These are phyloP conservation scores for Cotoneaster glaucophyllus DNA, from an alignment of 306 rosid genomes.

Conservation along the genomic window DNA sequence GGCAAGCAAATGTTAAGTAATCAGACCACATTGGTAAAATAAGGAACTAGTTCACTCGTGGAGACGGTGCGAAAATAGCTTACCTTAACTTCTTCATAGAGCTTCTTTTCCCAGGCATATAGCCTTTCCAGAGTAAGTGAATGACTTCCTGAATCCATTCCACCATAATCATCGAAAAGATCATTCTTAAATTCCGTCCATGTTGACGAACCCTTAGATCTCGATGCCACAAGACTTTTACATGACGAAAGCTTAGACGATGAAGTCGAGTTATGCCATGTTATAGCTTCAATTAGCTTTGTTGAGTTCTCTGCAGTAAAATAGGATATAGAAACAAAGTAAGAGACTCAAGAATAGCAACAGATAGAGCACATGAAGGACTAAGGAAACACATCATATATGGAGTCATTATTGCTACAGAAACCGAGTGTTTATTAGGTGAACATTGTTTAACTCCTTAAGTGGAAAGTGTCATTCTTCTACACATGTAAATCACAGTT, in stretches of 20 bases:
- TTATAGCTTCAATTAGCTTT: slow-evolving; percentile 67
- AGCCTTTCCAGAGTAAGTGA: slow-evolving; percentile 76
- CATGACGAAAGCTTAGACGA: slow-evolving; percentile 65
- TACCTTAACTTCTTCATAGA: slow-evolving; percentile 95
- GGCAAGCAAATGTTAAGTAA: slow-evolving; percentile 10
- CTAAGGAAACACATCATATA: neutral
- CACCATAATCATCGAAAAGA: slow-evolving; percentile 72
- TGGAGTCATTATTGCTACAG: neutral
- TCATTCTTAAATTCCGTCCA: slow-evolving; percentile 81
- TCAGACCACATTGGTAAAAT: slow-evolving; percentile 7
- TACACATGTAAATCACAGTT: neutral
- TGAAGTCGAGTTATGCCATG: slow-evolving; percentile 67
- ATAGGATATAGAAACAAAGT: neutral
- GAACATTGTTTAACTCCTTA: neutral
- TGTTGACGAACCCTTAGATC: slow-evolving; percentile 45
- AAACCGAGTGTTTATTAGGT: neutral
- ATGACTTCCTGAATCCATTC: slow-evolving; percentile 95
- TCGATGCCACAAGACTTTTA: slow-evolving; percentile 72
- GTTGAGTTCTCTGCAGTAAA: slow-evolving; percentile 76
- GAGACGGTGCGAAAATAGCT: neutral
- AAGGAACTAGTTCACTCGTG: neutral
- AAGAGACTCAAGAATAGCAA: neutral
- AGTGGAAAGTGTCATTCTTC: neutral
- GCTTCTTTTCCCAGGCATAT: slow-evolving; percentile 96
- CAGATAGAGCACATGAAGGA: neutral